Percentiles rank a stretch among this genome's conserved stretches.
phyloP scores from a whole-genome alignment of 208 protist species.

The Acanthamoeba divionensis region DNA sequence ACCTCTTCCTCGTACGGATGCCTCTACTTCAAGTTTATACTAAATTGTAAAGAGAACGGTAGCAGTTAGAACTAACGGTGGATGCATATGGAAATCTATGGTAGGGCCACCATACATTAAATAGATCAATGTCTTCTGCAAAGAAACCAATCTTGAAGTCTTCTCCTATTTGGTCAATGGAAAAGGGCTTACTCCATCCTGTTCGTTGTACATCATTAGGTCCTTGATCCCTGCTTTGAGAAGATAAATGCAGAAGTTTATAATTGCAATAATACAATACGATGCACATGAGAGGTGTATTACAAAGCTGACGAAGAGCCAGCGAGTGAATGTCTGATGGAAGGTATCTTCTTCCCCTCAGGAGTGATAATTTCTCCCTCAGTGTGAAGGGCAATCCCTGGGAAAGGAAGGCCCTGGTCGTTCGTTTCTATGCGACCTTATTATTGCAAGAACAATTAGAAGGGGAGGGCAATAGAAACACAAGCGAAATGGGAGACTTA shows the following conservation, averaged over 20 bases:
- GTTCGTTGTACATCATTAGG: not conserved
- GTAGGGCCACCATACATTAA: not conserved
- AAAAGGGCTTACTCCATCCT: constrained; percentile 40
- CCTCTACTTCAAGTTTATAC: constrained; percentile 1
- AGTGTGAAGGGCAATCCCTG: constrained; percentile 32
- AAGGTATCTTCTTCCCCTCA: not conserved
- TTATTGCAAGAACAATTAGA: not conserved
- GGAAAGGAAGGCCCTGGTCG: not conserved
- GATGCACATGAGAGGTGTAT: no score
- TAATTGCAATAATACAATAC: no score
- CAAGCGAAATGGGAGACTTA: not conserved
- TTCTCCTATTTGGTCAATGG: constrained; percentile 17
- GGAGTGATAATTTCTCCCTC: not conserved
- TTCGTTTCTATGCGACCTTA: not conserved
- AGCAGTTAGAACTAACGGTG: not conserved
- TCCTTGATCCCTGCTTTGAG: no score
- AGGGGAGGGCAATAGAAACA: not conserved
- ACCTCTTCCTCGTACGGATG: not conserved
- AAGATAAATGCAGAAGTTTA: no score
- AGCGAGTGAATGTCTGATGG: no score
- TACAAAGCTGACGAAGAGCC: no score
- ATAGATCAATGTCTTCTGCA: not conserved
- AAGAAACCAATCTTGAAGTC: constrained; percentile 12
- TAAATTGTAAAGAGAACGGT: not conserved
- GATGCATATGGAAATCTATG: no score